Evolutionary conservation across 2,329 filamentous ascomycete species (phyloP), one percentile per base, ranked within the genome.

Genomic region (Ceratocystis lukuohia): DNA sequence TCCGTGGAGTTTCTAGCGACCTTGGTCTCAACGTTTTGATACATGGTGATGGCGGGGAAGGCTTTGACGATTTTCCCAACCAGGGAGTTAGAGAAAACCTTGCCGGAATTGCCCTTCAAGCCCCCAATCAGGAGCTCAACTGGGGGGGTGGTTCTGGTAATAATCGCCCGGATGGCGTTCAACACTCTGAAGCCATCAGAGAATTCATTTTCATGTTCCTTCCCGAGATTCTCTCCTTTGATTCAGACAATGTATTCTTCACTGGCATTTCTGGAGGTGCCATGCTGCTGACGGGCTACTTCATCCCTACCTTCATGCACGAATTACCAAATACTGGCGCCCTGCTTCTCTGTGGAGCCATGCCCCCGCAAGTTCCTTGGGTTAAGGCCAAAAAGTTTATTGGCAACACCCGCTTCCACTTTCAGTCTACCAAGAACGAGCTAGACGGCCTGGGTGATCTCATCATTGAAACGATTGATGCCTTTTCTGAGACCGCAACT

Each of bases 31-130:
- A 84, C 70, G 79, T 85, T 15, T 77, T 85, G 45, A 77, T 85
- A 2, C 82, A 85, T 71, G 82, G 82, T 62, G 82, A 85, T 71
- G 82, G 82, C 53, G 82, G 82, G 5, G 79, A 83, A 70, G 82
- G 80, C 12, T 83, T 83, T 76, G 81, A 82, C 72, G 80, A 81
- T 71, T 81, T 82, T 73, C 80, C 80, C 45, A 83, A 83, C 72
- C 79, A 83, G 70, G 78, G 76, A 20, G 78, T 82, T 10, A 78
- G 80, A 65, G 71, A 74, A 63, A 78, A 78, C 69, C 77, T 81
- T 41, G 80, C 81, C 72, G 81, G 81, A 68, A 79, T 82, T 8
- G 80, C 76, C 7, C 73, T 83, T 1, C 78, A 84, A 12, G 80
- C 82, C 0, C 82, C 82, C 5, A 77, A 83, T 71, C 71, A 74